Evolutionary conservation across 495 filamentous ascomycete species (phyloP), one percentile per base, ranked within the genome.

Genomic region (Neurospora tetraspora): DNA sequence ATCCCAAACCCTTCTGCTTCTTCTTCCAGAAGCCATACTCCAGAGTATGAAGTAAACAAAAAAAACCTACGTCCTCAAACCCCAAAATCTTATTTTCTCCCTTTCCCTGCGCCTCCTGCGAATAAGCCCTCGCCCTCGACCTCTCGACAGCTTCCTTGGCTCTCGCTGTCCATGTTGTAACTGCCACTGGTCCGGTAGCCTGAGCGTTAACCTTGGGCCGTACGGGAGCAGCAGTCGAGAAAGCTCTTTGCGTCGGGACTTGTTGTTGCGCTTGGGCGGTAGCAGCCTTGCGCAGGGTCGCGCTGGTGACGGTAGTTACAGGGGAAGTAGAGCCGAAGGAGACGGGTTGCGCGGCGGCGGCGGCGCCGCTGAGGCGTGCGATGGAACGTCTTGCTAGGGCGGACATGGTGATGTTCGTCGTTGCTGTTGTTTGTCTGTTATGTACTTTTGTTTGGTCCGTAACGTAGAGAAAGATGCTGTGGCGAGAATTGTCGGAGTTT

Each of bases 41-140:
- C 0, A 34, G 31, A 5, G 31, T 5, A 34, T 34, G 31, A 34
- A 34, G 31, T 34, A 34, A 34, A 34, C 31, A 34, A 34, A 34
- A 5, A 34, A 39, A 14, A 70, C 78, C 31, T 72, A 87, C 85
- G 20, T 83, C 81, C 68, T 85, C 81, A 74, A 86, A 87, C 10
- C 39, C 76, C 78, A 81, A 88, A 69, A 85, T 83, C 79, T 83
- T 85, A 75, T 75, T 82, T 68, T 68, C 72, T 10, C 74, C 70
- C 39, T 76, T 1, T n/a, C n/a, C n/a, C n/a, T 42, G 39, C 1
- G 69, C 43, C 34, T 40, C 37, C 53, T 72, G 71, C 1, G 71
- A 72, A 31, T 72, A 72, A 2, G 69, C 69, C 5, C 47, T 59
- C 0, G 45, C 45, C 47, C 45, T 53, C 4, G 8, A 12, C 47